A percentile compares a stretch with the other conserved stretches of the same genome.
Conservation (phyloP, 225 moss, liverwort and hornwort genomes). For the Anthoceros angustus region DNA sequence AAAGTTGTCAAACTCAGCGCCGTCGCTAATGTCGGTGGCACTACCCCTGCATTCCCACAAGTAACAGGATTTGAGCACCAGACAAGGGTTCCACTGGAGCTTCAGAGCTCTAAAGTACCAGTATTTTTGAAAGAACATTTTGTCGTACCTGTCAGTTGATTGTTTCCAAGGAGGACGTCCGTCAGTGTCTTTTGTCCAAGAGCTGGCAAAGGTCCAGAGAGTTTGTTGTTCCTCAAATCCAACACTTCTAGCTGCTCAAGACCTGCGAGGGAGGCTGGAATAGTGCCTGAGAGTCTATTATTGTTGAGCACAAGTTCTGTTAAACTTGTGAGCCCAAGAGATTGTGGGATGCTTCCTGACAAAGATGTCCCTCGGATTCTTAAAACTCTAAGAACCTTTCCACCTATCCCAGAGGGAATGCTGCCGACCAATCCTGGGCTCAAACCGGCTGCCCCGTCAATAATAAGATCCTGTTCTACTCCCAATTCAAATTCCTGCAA, state of each 20-base stretch:
- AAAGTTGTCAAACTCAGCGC: constrained; percentile 6
- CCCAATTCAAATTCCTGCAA: neutral
- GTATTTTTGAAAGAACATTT: neutral
- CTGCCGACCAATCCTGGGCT: neutral
- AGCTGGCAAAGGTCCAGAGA: constrained; percentile 24
- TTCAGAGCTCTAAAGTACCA: neutral
- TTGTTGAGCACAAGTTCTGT: neutral
- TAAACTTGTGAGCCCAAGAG: neutral
- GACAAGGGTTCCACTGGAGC: neutral
- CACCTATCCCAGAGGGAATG: neutral
- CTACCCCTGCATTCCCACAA: neutral
- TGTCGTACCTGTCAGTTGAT: neutral
- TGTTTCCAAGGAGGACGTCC: neutral
- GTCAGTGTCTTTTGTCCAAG: neutral
- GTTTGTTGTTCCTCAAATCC: constrained; percentile 20
- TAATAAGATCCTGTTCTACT: neutral
- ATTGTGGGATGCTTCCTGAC: neutral
- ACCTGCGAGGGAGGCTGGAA: constrained; percentile 1
- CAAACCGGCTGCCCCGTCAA: neutral
- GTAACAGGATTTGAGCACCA: neutral
- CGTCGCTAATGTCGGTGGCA: neutral
- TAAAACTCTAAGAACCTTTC: neutral
- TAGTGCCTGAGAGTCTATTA: constrained; percentile 7
- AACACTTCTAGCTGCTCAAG: constrained; percentile 6
- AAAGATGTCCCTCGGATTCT: neutral